Evolutionary conservation across 73 alveolate species (phyloP).

Genomic region (Tetrahymena elliotti): DNA sequence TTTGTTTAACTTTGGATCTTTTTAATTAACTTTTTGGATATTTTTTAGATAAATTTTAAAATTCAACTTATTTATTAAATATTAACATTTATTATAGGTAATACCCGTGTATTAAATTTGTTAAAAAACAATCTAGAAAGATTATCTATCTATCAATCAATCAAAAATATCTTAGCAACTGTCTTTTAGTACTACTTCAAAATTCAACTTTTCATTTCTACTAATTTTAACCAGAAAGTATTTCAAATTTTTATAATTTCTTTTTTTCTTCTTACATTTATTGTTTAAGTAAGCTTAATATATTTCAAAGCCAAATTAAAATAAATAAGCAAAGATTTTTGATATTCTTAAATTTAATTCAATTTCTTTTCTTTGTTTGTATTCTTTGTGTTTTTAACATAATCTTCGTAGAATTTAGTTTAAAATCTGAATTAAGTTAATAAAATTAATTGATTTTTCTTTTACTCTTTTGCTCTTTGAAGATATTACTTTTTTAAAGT

Average conservation of each 20-base stretch:
- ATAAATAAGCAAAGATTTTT: too few species aligned
- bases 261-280: too few species aligned
- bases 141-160: background rate
- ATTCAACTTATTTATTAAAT: background rate
- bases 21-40: background rate
- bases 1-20: background rate
- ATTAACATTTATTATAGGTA: background rate
- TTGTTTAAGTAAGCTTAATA: background rate
- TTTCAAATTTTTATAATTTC: too few species aligned
- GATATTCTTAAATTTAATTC: too few species aligned
- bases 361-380: too few species aligned
- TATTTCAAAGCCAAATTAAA: background rate
- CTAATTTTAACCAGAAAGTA: background rate
- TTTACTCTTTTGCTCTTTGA: too few species aligned
- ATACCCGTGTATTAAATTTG: background rate
- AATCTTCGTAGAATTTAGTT: too few species aligned
- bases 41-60: background rate
- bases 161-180: background rate
- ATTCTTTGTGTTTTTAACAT: too few species aligned
- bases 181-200: background rate
- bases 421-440: too few species aligned
- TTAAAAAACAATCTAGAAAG: background rate
- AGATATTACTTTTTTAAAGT: too few species aligned
- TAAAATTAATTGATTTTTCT: too few species aligned
- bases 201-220: background rate